These are phyloP conservation scores for Debaryomyces psychrophilus DNA, from an alignment of 1,139 yeast species.

Conservation along the genomic window DNA sequence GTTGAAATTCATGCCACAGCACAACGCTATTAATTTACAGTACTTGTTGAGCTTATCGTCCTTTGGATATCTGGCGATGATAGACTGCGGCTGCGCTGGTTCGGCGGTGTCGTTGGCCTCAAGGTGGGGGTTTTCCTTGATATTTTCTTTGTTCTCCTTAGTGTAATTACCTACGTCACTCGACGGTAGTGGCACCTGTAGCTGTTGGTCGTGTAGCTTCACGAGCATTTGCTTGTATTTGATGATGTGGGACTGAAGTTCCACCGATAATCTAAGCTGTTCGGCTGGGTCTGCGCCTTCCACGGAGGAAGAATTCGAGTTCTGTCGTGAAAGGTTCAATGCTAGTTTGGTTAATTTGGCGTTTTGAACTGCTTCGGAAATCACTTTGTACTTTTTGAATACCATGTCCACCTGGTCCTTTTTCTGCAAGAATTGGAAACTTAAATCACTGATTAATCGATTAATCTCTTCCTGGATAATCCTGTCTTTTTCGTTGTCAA, in stretches of 20 bases:
- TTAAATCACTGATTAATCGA: conserved; percentile 43
- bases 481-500: conserved; percentile 33
- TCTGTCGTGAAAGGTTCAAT: conserved; percentile 23
- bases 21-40: conserved; percentile 45
- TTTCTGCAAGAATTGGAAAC: conserved; percentile 40
- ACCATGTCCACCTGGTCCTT: conserved; percentile 33
- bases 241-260: conserved; percentile 6
- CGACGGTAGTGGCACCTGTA: conserved; percentile 2
- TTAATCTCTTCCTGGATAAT: conserved; percentile 49
- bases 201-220: conserved; percentile 1
- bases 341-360: conserved; percentile 17
- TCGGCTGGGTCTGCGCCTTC: not conserved
- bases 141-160: conserved; percentile 12
- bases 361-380: conserved; percentile 19
- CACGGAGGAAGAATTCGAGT: not conserved
- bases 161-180: not conserved
- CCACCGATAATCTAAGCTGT: conserved; percentile 1
- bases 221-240: not conserved
- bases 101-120: not conserved
- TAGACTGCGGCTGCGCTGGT: conserved; percentile 4
- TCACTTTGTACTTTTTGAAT: conserved; percentile 20
- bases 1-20: conserved; percentile 48
- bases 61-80: conserved; percentile 27
- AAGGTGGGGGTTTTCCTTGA: conserved; percentile 1
- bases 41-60: conserved; percentile 46